Conservation (phyloP, 1,284 basidiomycete species). For the Ustilago trichophora region DNA sequence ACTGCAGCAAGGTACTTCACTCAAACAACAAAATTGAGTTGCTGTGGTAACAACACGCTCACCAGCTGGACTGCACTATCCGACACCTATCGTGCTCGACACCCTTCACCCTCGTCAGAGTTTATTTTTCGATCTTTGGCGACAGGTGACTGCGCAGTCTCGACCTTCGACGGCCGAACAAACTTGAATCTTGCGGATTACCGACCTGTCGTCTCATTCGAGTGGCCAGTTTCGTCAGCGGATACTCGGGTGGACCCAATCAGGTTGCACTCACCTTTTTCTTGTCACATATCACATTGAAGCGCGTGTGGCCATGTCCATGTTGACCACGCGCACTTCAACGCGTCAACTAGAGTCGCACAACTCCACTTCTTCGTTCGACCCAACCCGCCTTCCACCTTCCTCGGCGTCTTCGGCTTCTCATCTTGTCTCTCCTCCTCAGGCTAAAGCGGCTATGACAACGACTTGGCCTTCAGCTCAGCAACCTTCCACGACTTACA, state of each 20-base stretch:
- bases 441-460: conserved; percentile 3
- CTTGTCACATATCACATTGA: neutral
- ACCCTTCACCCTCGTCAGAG: neutral
- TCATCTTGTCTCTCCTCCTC: conserved; percentile 3
- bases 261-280: too few species aligned
- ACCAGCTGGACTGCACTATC: conserved; percentile 3
- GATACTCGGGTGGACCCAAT: too few species aligned
- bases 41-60: neutral
- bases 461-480: conserved; percentile 1
- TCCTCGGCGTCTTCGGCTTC: conserved; percentile 1
- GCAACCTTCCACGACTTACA: conserved; percentile 4
- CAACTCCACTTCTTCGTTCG: conserved; percentile 11
- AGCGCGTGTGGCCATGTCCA: conserved; percentile 8
- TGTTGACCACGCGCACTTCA: conserved; percentile 22
- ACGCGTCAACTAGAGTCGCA: conserved; percentile 14
- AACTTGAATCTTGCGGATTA: too few species aligned
- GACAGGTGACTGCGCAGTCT: neutral
- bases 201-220: too few species aligned
- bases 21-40: neutral
- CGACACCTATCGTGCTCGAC: conserved; percentile 1
- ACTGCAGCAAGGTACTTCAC: neutral
- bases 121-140: conserved; percentile 14
- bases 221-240: too few species aligned
- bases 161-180: conserved; percentile 16
- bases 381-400: conserved; percentile 6